phyloP scores from a whole-genome alignment of 208 protist genomes.

The Kentomonas sorsogonicus region DNA sequence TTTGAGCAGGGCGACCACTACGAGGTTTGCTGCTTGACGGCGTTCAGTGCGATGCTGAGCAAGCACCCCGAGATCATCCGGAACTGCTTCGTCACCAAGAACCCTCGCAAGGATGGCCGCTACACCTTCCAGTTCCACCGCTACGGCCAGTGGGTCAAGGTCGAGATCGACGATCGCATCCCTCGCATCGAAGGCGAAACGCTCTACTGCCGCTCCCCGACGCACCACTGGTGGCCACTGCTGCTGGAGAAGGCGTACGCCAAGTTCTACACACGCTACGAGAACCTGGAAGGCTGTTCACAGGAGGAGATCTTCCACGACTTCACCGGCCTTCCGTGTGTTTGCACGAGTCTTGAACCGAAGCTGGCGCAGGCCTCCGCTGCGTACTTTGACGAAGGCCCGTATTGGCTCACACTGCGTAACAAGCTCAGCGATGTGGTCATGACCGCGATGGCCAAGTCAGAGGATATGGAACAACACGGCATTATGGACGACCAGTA shows the following conservation, averaged over 20 bases:
- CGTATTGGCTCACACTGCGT: slow-evolving; percentile 39
- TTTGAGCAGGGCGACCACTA: slow-evolving; percentile 60
- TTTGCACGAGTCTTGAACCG: slow-evolving; percentile 32
- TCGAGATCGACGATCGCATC: slow-evolving; percentile 61
- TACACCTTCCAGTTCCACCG: slow-evolving; percentile 65
- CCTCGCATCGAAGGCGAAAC: slow-evolving; percentile 40
- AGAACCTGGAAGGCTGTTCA: slow-evolving; percentile 45
- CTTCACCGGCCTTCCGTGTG: slow-evolving; percentile 48
- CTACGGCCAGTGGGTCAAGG: slow-evolving; percentile 55
- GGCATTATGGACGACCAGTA: slow-evolving; percentile 38
- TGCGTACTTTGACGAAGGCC: slow-evolving; percentile 32
- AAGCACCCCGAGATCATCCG: slow-evolving; percentile 44
- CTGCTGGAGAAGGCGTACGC: slow-evolving; percentile 72
- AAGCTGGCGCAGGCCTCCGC: slow-evolving; percentile 26
- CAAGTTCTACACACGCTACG: slow-evolving; percentile 78
- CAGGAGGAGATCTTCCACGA: slow-evolving; percentile 63
- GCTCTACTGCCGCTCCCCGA: slow-evolving; percentile 59
- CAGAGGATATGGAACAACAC: slow-evolving; percentile 18
- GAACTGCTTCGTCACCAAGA: slow-evolving; percentile 44
- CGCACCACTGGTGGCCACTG: slow-evolving; percentile 67
- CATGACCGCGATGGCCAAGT: slow-evolving; percentile 27
- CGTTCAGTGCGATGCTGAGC: slow-evolving; percentile 41
- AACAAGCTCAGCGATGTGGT: slow-evolving; percentile 14
- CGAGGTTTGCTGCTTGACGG: slow-evolving; percentile 50
- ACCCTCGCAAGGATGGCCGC: slow-evolving; percentile 46